A percentile compares a stretch with the other conserved stretches of the same genome.
phyloP scores from a whole-genome alignment of 208 protist species.

The Trypanosoma mega region DNA sequence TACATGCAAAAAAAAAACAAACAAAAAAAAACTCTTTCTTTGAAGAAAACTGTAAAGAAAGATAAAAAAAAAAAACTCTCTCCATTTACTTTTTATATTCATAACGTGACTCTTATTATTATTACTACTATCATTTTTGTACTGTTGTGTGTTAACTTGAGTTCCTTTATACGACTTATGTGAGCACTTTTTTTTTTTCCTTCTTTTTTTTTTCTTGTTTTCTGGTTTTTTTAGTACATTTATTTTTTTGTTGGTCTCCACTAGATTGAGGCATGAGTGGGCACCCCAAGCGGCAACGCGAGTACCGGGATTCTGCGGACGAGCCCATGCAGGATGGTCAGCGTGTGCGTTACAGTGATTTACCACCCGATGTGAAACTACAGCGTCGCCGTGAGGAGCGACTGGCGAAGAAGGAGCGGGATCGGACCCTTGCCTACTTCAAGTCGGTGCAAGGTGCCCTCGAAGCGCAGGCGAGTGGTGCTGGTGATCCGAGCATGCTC shows the following conservation, averaged over 20 bases:
- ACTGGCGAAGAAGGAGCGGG: slow-evolving; percentile 83
- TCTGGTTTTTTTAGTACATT: slow-evolving; percentile 8
- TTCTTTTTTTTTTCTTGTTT: slow-evolving; percentile 20
- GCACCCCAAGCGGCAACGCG: slow-evolving; percentile 42
- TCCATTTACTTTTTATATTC: no score
- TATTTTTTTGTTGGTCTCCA: no score
- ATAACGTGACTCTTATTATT: slow-evolving; percentile 12
- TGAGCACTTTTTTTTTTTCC: slow-evolving; percentile 8
- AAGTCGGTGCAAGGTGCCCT: slow-evolving; percentile 70
- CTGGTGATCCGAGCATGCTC: slow-evolving; percentile 47
- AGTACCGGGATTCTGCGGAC: slow-evolving; percentile 22
- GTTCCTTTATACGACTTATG: slow-evolving; percentile 4
- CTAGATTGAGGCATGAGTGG: slow-evolving; percentile 18
- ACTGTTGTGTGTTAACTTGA: slow-evolving; percentile 2
- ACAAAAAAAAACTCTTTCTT: no score
- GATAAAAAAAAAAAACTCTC: no score
- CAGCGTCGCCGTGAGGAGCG: slow-evolving; percentile 73
- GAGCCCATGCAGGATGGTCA: neutral
- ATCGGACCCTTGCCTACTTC: slow-evolving; percentile 86
- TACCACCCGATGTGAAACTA: slow-evolving; percentile 62
- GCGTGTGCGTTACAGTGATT: slow-evolving; percentile 76
- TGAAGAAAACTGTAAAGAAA: neutral
- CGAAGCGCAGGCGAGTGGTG: slow-evolving; percentile 51
- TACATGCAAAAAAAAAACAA: no score
- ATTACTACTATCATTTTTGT: slow-evolving; percentile 2